Evolutionary conservation across 83 land plant genomes (phyloP).

Genomic region (Picea abies): DNA sequence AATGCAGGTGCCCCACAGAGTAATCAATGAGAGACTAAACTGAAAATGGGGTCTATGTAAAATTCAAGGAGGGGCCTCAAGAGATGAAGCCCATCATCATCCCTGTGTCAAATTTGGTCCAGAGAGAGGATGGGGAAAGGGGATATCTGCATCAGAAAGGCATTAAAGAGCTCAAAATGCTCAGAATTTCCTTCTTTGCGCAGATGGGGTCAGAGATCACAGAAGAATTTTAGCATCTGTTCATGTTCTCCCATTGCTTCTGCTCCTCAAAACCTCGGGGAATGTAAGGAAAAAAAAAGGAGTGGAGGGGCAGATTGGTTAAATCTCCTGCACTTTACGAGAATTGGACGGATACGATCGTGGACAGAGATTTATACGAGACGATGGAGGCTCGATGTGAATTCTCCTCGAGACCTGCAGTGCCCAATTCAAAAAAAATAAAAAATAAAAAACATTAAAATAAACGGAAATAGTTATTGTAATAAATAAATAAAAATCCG

Average conservation of each 20-base stretch:
- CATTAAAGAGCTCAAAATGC: slow-evolving; percentile 9
- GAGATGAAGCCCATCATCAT: not conserved
- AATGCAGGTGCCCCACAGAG: not conserved
- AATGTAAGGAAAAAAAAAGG: not conserved
- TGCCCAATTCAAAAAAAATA: not conserved
- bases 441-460: not conserved
- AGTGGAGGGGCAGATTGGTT: not conserved
- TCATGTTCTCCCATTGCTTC: slow-evolving; percentile 7
- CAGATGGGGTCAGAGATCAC: slow-evolving; percentile 15
- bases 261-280: slow-evolving; percentile 8
- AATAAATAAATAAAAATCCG: not conserved
- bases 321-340: slow-evolving; percentile 3
- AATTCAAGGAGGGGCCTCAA: not conserved
- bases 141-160: not conserved
- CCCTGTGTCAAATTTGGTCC: not conserved
- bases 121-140: not conserved
- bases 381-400: not conserved
- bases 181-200: not conserved
- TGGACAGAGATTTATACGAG: not conserved
- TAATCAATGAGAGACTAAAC: not conserved
- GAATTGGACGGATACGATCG: not conserved
- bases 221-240: slow-evolving; percentile 17
- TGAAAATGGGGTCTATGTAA: not conserved
- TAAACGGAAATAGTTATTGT: not conserved
- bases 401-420: not conserved